phyloP scores from a whole-genome alignment of 2,329 filamentous ascomycete species.

The Monosporascus sp. region DNA sequence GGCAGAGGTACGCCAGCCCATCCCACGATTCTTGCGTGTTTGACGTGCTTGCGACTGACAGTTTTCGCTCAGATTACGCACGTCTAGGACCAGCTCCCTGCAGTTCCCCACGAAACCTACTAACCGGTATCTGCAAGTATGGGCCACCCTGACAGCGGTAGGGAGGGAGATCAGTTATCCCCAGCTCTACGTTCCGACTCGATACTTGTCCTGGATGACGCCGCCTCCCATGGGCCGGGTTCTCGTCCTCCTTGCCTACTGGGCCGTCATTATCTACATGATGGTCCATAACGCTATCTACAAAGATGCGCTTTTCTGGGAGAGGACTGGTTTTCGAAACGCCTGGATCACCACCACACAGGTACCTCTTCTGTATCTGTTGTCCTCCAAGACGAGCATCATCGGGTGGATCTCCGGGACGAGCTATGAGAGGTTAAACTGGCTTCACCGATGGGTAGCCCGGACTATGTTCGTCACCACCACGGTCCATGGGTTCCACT shows the following conservation, averaged over 20 bases:
- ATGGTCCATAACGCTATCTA: constrained; percentile 45
- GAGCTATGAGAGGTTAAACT: constrained; percentile 66
- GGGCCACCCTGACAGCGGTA: constrained; percentile 55
- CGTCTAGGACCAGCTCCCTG: constrained; percentile 36
- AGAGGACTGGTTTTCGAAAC: constrained; percentile 62
- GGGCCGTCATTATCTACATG: constrained; percentile 54
- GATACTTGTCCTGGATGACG: constrained; percentile 48
- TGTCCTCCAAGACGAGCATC: constrained; percentile 54
- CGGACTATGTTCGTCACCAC: constrained; percentile 64
- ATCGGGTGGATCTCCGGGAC: constrained; percentile 57
- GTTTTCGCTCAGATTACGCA: constrained; percentile 37
- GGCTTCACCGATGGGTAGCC: constrained; percentile 68
- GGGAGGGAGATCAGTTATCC: constrained; percentile 52
- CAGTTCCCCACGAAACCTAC: constrained; percentile 48
- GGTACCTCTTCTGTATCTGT: constrained; percentile 58
- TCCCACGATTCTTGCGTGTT: neutral
- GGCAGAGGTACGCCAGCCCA: constrained; percentile 32
- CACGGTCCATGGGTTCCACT: constrained; percentile 65
- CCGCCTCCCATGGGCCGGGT: constrained; percentile 54
- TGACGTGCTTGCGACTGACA: neutral
- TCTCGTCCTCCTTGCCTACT: constrained; percentile 50
- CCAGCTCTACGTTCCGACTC: constrained; percentile 43
- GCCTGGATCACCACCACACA: constrained; percentile 63
- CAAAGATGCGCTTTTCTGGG: constrained; percentile 52
- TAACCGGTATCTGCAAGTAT: constrained; percentile 40